phyloP scores from a whole-genome alignment of 148 eudicot genomes.

The Bassia scoparia region DNA sequence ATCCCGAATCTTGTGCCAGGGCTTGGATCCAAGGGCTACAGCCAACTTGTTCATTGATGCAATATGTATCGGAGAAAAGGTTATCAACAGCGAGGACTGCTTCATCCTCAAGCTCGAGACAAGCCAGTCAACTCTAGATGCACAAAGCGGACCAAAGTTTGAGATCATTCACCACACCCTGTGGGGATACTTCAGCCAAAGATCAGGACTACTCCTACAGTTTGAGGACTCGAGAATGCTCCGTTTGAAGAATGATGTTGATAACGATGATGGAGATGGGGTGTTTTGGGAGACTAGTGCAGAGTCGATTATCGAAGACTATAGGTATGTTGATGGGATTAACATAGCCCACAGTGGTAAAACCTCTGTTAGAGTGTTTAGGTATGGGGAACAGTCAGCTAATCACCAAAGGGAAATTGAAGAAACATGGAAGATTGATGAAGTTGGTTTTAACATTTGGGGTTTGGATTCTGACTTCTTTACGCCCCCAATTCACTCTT shows the following conservation, averaged over 20 bases:
- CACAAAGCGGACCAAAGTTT: constrained; percentile 54
- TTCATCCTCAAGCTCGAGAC: constrained; percentile 90
- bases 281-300: constrained; percentile 95
- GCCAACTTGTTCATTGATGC: constrained; percentile 86
- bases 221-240: constrained; percentile 90
- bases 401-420: constrained; percentile 86
- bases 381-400: constrained; percentile 88
- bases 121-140: constrained; percentile 70
- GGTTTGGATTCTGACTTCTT: constrained; percentile 65
- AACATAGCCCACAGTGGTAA: constrained; percentile 84
- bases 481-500: constrained; percentile 68
- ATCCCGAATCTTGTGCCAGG: constrained; percentile 25
- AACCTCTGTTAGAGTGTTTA: constrained; percentile 64
- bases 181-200: constrained; percentile 97
- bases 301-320: constrained; percentile 79
- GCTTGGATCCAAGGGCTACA: constrained; percentile 67
- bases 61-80: constrained; percentile 94
- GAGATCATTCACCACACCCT: constrained; percentile 92
- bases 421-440: constrained; percentile 90
- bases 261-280: constrained; percentile 56
- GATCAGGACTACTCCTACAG: constrained; percentile 76
- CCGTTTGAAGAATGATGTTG: constrained; percentile 50
- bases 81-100: constrained; percentile 85
- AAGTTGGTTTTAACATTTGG: constrained; percentile 71
- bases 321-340: constrained; percentile 77